Percentiles rank a stretch among this genome's conserved stretches.
Conservation (phyloP, 371 early-diverging fungal species). For the Mortierella sp. region DNA sequence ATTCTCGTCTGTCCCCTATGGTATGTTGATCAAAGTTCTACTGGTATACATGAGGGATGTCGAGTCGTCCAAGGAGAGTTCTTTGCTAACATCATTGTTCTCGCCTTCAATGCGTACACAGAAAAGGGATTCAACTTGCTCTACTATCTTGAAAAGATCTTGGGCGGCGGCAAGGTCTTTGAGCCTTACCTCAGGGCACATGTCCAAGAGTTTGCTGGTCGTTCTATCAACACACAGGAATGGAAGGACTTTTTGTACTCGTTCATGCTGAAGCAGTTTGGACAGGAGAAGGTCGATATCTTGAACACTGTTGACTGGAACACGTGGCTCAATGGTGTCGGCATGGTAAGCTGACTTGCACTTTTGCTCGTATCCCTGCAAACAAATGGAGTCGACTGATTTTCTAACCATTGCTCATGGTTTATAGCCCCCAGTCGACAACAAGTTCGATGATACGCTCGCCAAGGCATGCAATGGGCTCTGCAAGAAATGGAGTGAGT, state of each 20-base stretch:
- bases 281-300: slow-evolving; percentile 70
- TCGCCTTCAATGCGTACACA: too few species aligned
- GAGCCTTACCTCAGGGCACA: slow-evolving; percentile 89
- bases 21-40: slow-evolving; percentile 41
- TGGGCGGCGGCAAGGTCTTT: slow-evolving; percentile 87
- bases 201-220: slow-evolving; percentile 85
- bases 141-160: slow-evolving; percentile 88
- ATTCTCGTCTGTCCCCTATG: slow-evolving; percentile 93
- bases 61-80: too few species aligned
- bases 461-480: slow-evolving; percentile 86
- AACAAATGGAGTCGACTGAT: background rate
- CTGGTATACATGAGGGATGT: too few species aligned
- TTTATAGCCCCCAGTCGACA: slow-evolving; percentile 82
- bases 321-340: slow-evolving; percentile 85
- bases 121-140: slow-evolving; percentile 96
- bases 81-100: too few species aligned
- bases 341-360: slow-evolving; percentile 66
- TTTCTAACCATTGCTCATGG: background rate
- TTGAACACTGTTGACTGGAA: slow-evolving; percentile 88
- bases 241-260: slow-evolving; percentile 86
- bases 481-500: slow-evolving; percentile 79
- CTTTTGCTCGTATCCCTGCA: background rate
- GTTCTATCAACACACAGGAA: slow-evolving; percentile 87
- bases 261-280: slow-evolving; percentile 73
- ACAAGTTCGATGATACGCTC: slow-evolving; percentile 86